Conservation (phyloP, 208 protist genomes). For the Porcisia hertigi region DNA sequence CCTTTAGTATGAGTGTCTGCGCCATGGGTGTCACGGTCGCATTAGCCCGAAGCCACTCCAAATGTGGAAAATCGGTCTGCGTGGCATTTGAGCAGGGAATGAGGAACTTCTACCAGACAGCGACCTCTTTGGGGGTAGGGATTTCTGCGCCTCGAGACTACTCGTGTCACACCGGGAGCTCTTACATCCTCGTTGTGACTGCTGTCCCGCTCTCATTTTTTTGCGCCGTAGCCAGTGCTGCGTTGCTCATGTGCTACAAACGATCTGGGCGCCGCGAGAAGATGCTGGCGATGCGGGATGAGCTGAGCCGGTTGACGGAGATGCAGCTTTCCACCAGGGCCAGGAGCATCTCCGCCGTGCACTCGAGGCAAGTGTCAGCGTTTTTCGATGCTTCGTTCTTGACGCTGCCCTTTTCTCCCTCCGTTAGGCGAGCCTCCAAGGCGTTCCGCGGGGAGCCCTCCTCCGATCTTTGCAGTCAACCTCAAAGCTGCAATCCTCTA, state of each 20-base stretch:
- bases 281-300: constrained; percentile 13
- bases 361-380: not conserved
- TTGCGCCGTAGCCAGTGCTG: constrained; percentile 8
- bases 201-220: constrained; percentile 23
- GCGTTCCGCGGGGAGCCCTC: not conserved
- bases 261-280: constrained; percentile 2
- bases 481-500: not conserved
- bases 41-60: constrained; percentile 24
- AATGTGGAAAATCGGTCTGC: constrained; percentile 53
- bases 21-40: constrained; percentile 30
- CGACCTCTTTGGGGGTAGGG: not conserved
- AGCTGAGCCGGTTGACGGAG: constrained; percentile 13
- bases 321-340: constrained; percentile 3
- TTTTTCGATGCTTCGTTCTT: not conserved
- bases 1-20: constrained; percentile 34
- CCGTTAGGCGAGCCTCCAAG: not conserved
- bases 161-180: constrained; percentile 30
- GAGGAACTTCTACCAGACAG: constrained; percentile 29
- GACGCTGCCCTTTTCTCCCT: not conserved
- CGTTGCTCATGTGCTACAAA: constrained; percentile 8
- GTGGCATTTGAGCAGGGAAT: constrained; percentile 33
- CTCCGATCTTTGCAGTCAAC: not conserved
- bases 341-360: too few species aligned
- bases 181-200: constrained; percentile 28
- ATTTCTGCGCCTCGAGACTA: constrained; percentile 7